A percentile compares a stretch with the other conserved stretches of the same genome.
These are phyloP conservation scores for Priceomyces medius DNA, from an alignment of 805 yeast species.

Conservation along the genomic window DNA sequence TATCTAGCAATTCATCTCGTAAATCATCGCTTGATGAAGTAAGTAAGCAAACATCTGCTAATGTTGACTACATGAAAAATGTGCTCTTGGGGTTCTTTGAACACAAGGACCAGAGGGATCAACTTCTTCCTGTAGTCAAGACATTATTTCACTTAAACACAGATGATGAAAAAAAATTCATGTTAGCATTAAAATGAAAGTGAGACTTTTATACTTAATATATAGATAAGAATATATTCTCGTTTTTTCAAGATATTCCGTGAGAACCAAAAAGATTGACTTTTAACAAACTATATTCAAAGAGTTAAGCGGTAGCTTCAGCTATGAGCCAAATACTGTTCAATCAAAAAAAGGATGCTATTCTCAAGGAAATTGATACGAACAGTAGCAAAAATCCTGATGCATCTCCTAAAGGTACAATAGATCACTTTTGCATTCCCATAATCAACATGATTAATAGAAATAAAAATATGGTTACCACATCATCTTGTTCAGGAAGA, in stretches of 20 bases:
- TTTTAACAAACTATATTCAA: not conserved
- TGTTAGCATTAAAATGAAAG: constrained; percentile 47
- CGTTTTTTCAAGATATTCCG: not conserved
- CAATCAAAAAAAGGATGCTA: constrained; percentile 60
- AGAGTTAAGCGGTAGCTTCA: no score
- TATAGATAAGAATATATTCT: no score
- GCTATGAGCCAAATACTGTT: constrained; percentile 53
- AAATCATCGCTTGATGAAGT: constrained; percentile 11
- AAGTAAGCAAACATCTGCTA: constrained; percentile 13
- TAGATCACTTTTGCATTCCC: constrained; percentile 74
- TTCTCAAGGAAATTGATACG: constrained; percentile 51
- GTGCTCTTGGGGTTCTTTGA: constrained; percentile 89
- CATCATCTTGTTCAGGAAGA: constrained; percentile 87
- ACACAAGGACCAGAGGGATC: constrained; percentile 86
- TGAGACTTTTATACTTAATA: constrained; percentile 3
- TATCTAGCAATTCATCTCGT: constrained; percentile 4
- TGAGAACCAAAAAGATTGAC: no score
- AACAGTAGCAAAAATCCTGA: constrained; percentile 50
- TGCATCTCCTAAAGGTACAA: constrained; percentile 84
- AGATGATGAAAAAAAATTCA: constrained; percentile 72
- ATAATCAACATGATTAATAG: constrained; percentile 66
- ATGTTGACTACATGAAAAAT: constrained; percentile 77
- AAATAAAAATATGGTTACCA: constrained; percentile 70
- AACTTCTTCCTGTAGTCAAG: constrained; percentile 80
- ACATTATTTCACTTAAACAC: constrained; percentile 66